Evolutionary conservation across 1,284 basidiomycete genomes (phyloP).

Genomic region (Pyrrhoderma lamaoense): DNA sequence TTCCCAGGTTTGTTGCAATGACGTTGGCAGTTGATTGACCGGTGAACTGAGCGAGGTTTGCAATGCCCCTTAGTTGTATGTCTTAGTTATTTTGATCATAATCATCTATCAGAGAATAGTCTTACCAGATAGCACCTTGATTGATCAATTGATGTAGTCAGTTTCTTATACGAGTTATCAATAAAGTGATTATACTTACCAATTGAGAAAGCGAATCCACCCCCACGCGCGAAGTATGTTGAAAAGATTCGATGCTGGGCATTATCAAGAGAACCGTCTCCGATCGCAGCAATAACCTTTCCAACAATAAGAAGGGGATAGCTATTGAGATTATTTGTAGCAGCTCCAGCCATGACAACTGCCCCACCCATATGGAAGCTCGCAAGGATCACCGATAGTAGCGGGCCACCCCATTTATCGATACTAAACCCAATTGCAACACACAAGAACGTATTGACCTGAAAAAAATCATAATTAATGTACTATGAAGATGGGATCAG

Average conservation of each 20-base stretch:
- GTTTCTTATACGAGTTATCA: background rate
- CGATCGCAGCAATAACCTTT: conserved; percentile 38
- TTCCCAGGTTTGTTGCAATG: conserved; percentile 34
- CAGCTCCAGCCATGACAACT: conserved; percentile 34
- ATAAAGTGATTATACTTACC: conserved; percentile 21
- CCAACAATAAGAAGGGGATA: conserved; percentile 36
- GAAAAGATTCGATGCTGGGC: conserved; percentile 41
- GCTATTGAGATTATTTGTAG: conserved; percentile 35
- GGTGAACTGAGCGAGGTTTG: conserved; percentile 37
- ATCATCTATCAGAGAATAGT: background rate
- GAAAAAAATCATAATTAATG: background rate
- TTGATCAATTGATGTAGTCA: background rate
- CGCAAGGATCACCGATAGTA: conserved; percentile 33
- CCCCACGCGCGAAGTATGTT: conserved; percentile 38
- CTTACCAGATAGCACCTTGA: conserved; percentile 25
- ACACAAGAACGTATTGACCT: conserved; percentile 40
- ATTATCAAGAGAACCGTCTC: conserved; percentile 39
- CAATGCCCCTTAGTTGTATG: conserved; percentile 29
- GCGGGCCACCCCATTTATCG: conserved; percentile 37
- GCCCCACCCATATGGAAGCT: conserved; percentile 31
- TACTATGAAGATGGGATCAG: background rate
- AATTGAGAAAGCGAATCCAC: conserved; percentile 37
- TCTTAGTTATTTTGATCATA: background rate
- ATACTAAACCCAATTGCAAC: conserved; percentile 36
- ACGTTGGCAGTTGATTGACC: conserved; percentile 34